Conservation (phyloP, 1,284 basidiomycete species). For the Rhodotorula sp. region DNA sequence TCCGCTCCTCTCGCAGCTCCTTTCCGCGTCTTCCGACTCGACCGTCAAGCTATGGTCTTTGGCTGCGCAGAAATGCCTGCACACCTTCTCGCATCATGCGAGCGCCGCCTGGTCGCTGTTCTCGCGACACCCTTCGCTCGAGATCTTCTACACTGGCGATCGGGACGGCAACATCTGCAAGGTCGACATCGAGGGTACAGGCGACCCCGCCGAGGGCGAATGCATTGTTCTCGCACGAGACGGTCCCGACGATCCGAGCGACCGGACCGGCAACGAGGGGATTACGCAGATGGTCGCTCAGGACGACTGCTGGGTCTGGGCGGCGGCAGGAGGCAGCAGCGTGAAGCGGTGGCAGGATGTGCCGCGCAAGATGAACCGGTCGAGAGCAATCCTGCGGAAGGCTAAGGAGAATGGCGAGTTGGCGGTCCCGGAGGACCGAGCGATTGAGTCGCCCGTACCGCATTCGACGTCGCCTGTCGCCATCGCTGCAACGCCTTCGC, state of each 20-base stretch:
- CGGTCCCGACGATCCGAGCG: slow-evolving; percentile 50
- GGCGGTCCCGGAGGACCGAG: slow-evolving; percentile 5
- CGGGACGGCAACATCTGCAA: slow-evolving; percentile 83
- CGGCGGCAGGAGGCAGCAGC: slow-evolving; percentile 76
- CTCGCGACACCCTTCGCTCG: slow-evolving; percentile 81
- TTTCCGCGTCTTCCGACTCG: slow-evolving; percentile 87
- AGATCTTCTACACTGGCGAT: slow-evolving; percentile 95
- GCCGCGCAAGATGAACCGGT: slow-evolving; percentile 41
- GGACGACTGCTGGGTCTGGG: slow-evolving; percentile 87
- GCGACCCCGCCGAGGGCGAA: slow-evolving; percentile 75
- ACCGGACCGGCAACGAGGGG: slow-evolving; percentile 52
- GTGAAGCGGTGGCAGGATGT: slow-evolving; percentile 76
- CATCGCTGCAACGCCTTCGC: slow-evolving; percentile 1
- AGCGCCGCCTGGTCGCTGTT: slow-evolving; percentile 86
- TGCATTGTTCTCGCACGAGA: slow-evolving; percentile 82
- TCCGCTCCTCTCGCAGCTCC: slow-evolving; percentile 57
- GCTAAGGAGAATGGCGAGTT: slow-evolving; percentile 10
- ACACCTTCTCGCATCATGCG: slow-evolving; percentile 94
- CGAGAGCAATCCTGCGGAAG: not conserved
- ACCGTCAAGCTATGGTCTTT: slow-evolving; percentile 79
- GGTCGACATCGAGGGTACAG: slow-evolving; percentile 79
- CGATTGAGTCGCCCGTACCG: slow-evolving; percentile 3
- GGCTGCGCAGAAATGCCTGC: slow-evolving; percentile 80
- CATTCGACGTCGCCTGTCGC: not conserved
- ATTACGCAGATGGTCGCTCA: slow-evolving; percentile 80